Evolutionary conservation across 202 grass and related monocot genomes (phyloP), one percentile per base, ranked within the genome.

Genomic region (Setaria viridis): DNA sequence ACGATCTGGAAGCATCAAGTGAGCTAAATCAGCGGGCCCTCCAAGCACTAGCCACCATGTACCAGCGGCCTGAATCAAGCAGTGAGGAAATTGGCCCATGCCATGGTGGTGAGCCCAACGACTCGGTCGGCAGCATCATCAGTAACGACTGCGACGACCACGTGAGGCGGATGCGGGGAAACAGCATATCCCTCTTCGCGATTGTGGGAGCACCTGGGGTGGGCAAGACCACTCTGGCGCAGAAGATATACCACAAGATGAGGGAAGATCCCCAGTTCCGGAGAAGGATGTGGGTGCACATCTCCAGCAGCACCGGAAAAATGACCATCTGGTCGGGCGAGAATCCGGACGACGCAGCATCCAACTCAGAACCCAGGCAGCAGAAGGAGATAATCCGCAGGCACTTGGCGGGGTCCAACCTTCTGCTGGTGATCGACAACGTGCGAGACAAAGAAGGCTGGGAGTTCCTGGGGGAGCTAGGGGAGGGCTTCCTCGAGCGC

Each of bases 341-440:
- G 43, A 46, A 10, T 1, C 8, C 0, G 9, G 43, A 46, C 9
- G 0, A 2, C 8, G 8, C 1, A 46, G 43, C 43, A 8, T 46
- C 43, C 1, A 10, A 8, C 43, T 9, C 1, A 10, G 43, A 46
- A 46, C 43, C 43, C 7, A 1, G 0, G 8, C 0, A 10, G 7
- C 59, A 82, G 19, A 47, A 12, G 65, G 58, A 29, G 46, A 78
- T 62, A 20, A 85, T 70, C 74, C 77, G 2, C 13, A 8, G 7
- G 1, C 1, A 53, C 14, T 17, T 56, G 15, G 1, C 5, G 17
- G 53, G 17, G 4, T 17, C 14, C 53, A 20, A 17, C 1, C 1
- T 56, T 17, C 62, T 85, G 45, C 41, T 91, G 47, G 85, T 91
- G 30, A 29, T 91, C 34, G 85, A 88, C 82, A 86, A 91, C 55